Evolutionary conservation across 257 asterid species (phyloP).

Genomic region (Ophiorrhiza pumila): DNA sequence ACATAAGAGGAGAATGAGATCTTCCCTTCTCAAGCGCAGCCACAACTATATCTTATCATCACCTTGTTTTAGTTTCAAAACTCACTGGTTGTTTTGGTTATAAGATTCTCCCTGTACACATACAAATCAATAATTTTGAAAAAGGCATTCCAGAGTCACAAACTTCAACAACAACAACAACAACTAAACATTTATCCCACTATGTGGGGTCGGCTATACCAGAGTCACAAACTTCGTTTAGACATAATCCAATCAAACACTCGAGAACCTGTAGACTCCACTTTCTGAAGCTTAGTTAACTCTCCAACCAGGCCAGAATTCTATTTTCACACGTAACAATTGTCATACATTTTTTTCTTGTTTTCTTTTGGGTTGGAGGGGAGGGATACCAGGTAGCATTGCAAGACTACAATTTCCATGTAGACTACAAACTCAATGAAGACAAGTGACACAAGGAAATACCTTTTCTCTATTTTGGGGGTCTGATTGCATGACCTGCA

Average conservation of each 20-base stretch:
- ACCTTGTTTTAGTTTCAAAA: neutral
- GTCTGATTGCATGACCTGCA: conserved; percentile 33
- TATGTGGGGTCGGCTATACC: no score
- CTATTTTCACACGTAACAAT: neutral
- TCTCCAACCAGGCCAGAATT: neutral
- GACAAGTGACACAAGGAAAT: conserved; percentile 4
- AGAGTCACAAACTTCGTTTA: neutral
- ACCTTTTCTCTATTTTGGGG: conserved; percentile 56
- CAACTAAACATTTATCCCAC: no score
- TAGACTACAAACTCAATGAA: neutral
- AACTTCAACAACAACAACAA: no score
- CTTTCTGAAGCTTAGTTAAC: neutral
- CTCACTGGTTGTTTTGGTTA: neutral
- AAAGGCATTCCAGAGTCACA: neutral
- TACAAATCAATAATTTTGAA: neutral
- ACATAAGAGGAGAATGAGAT: neutral
- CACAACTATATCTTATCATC: neutral
- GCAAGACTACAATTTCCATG: neutral
- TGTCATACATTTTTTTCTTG: neutral
- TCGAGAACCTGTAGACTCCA: neutral
- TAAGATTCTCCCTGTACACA: neutral
- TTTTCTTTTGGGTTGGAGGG: neutral
- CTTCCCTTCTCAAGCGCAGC: neutral
- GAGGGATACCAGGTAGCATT: neutral
- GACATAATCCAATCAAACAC: neutral